These are phyloP conservation scores for Fusarium sp. DNA, from an alignment of 2,329 filamentous ascomycete species.

Conservation along the genomic window DNA sequence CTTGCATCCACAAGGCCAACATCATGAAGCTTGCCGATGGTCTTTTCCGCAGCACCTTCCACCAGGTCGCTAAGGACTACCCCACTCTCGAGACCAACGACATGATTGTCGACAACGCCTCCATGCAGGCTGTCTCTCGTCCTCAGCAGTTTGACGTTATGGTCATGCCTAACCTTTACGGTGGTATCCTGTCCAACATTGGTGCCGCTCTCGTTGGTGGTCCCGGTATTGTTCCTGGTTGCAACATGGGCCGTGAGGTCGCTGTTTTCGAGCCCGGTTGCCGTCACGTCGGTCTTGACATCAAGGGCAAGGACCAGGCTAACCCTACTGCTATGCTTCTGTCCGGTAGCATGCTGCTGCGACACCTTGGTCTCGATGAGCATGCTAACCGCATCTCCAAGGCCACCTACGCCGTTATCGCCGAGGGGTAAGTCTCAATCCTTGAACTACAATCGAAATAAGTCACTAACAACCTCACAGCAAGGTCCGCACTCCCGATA, in stretches of 20 bases:
- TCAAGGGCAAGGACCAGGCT: conserved; percentile 99
- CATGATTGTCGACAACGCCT: conserved; percentile 99
- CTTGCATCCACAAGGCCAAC: conserved; percentile 99
- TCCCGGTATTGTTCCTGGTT: conserved; percentile 95
- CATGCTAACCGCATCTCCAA: conserved; percentile 98
- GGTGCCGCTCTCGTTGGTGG: conserved; percentile 96
- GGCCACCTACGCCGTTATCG: conserved; percentile 81
- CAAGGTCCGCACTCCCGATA: conserved; percentile 89
- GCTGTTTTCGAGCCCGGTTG: conserved; percentile 99
- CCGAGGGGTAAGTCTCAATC: conserved; percentile 78
- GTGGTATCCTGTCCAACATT: conserved; percentile 98
- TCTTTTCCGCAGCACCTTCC: conserved; percentile 98
- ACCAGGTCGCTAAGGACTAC: conserved; percentile 92
- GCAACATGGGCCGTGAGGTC: conserved; percentile 99
- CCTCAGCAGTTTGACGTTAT: conserved; percentile 99
- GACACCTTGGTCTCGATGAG: conserved; percentile 96
- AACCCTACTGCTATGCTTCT: conserved; percentile 97
- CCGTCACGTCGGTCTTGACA: conserved; percentile 98
- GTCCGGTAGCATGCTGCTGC: conserved; percentile 95
- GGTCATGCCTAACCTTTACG: conserved; percentile 99
- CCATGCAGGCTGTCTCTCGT: conserved; percentile 96
- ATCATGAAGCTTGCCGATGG: conserved; percentile 99
- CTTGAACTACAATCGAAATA: neutral
- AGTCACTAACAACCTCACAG: conserved; percentile 64
- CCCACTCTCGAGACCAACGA: conserved; percentile 96